A percentile compares a stretch with the other conserved stretches of the same genome.
Evolutionary conservation across 352 stramenopile genomes (phyloP).

Genomic region (Elongisporangium prolatum): DNA sequence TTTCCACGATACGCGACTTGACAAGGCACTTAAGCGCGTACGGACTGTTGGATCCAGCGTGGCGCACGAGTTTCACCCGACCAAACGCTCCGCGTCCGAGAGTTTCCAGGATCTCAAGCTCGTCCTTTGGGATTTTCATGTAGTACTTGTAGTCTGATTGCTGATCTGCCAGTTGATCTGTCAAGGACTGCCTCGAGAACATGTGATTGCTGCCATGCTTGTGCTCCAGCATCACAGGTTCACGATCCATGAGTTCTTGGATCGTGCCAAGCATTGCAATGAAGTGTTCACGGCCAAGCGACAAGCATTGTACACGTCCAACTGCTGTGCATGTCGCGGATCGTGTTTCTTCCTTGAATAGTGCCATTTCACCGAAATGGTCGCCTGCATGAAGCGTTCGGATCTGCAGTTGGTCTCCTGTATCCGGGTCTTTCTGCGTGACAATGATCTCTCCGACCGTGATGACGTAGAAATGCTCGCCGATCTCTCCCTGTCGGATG

Average conservation of each 20-base stretch:
- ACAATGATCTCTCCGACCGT: slow-evolving; percentile 71
- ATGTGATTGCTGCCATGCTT: slow-evolving; percentile 36
- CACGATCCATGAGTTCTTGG: slow-evolving; percentile 74
- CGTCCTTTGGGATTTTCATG: slow-evolving; percentile 63
- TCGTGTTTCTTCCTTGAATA: slow-evolving; percentile 90
- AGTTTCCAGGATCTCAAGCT: slow-evolving; percentile 74
- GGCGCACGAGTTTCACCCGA: slow-evolving; percentile 84
- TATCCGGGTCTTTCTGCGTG: slow-evolving; percentile 42
- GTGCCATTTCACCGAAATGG: slow-evolving; percentile 93
- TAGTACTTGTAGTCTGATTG: slow-evolving; percentile 62
- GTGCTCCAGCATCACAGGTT: slow-evolving; percentile 21
- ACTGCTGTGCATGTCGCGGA: slow-evolving; percentile 89
- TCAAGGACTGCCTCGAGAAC: slow-evolving; percentile 64
- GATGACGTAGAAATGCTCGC: slow-evolving; percentile 79
- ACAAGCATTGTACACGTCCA: slow-evolving; percentile 55
- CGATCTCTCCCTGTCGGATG: slow-evolving; percentile 68
- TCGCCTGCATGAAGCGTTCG: slow-evolving; percentile 67
- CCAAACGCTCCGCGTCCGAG: slow-evolving; percentile 86
- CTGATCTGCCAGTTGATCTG: slow-evolving; percentile 45
- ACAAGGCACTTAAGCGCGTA: slow-evolving; percentile 93
- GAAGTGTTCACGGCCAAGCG: slow-evolving; percentile 63
- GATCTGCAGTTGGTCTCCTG: slow-evolving; percentile 40
- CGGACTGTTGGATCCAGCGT: slow-evolving; percentile 51
- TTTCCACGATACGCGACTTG: slow-evolving; percentile 88
- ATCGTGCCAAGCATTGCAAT: slow-evolving; percentile 77